Base-by-base conservation (phyloP, 805 yeast species). In the Jamesozyma hellenica region DNA sequence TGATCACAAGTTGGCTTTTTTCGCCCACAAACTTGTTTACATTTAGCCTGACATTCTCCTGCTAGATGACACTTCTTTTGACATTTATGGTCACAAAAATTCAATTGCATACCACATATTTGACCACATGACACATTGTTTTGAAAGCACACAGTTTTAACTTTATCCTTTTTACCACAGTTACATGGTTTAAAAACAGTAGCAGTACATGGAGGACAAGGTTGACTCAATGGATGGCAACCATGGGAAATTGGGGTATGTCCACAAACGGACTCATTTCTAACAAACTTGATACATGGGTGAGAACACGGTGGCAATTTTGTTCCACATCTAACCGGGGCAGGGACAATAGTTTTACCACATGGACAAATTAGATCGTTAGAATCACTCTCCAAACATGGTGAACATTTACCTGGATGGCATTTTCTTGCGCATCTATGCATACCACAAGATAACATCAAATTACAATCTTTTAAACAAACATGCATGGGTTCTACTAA, bases 311-410 rank as follows among this genome's bases (percentile, higher is more conserved):
- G 68, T 4, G 81, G 81, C 27, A 82, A 55, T 34, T 60, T 66
- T 0, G 84, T 74, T 12, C 95, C 95, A 63, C 95, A 85, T 47
- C 95, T 65, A 9, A 84, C 85, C 0, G 95, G 95, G 0, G 94
- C 95, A 16, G 69, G 71, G 5, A 85, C 67, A 3, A 82, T 71
- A 0, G 95, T 85, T 46, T 71, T 68, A 3, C 95, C 94, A 65
- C 95, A 85, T 36, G 79, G 71, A 53, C 95, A 85, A 3, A 76
- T 72, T 48, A 82, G 63, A 55, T 85, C 95, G 15, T 82, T 85
- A 31, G 78, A 74, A n/a, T 82, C 71, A 4, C 90, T 79, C 52
- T 84, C 94, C 36, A 82, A 56, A 56, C 95, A 85, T 11, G 87
- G 82, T 3, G 77, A 73, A 60, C 95, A 85, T 3, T 81, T 72